Base-by-base conservation (phyloP, 1,284 basidiomycete genomes). In the Puccinia novopanici region DNA sequence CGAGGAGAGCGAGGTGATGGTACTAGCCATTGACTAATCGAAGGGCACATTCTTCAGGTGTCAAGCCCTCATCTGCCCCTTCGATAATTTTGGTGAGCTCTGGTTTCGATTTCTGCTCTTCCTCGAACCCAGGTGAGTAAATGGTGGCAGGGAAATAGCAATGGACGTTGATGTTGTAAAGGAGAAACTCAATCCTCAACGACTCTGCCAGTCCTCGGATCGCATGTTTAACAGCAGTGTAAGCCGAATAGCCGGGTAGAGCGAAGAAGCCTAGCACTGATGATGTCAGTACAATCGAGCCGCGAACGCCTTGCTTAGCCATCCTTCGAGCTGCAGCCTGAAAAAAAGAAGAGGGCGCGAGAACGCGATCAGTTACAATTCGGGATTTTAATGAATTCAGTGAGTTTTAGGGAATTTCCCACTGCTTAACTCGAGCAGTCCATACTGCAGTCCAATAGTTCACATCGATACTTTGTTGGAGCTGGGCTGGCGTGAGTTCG, bases 61-160 rank as follows among this genome's bases (percentile, higher is more conserved):
- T 89, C 76, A 90, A 84, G 0, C 91, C 90, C 27, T 87, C 88
- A 84, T 95, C 95, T 0, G 87, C 86, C 77, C 92, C 92, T 85
- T 97, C 95, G 59, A 98, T 91, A 83, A 92, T 90, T 82, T 89
- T 89, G 3, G 91, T 92, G 75, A 98, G 88, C 48, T 88, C 88
- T 0, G 94, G 95, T 84, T 98, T 98, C 50, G 89, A 89, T 85
- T 89, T 90, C 84, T 93, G 91, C 85, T 98, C 95, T 82, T 90
- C 89, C 15, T 91, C 90, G 83, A 89, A 92, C 0, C 94, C 94
- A 0, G 94, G 92, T 0, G 90, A 91, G 81, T 89, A 89, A 87
- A 98, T 97, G 0, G 93, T 95, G 0, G 89, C 90, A 0, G 95
- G 94, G 87, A 94, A 92, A 87, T 91, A 95, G 75, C 94, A 90